These are phyloP conservation scores for Scheffersomyces cryptocercus DNA, from an alignment of 1,139 yeast genomes.

Conservation along the genomic window DNA sequence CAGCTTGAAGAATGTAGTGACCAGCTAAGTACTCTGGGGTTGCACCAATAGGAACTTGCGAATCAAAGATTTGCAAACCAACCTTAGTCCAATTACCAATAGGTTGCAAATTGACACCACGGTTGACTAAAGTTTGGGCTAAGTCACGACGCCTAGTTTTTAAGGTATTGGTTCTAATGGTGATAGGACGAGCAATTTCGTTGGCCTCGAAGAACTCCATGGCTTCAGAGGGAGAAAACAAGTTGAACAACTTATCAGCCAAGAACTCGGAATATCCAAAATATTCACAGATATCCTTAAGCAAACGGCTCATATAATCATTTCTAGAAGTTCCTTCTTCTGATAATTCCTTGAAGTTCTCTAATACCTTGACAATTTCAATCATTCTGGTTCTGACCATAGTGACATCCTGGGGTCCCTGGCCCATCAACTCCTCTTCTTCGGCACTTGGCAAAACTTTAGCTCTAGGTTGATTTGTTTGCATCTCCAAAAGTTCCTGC, in stretches of 20 bases:
- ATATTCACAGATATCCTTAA: slow-evolving; percentile 86
- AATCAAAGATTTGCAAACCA: slow-evolving; percentile 93
- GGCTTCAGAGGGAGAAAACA: slow-evolving; percentile 94
- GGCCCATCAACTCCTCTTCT: slow-evolving; percentile 53
- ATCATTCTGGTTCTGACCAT: slow-evolving; percentile 90
- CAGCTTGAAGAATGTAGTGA: slow-evolving; percentile 96
- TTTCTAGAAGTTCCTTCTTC: slow-evolving; percentile 86
- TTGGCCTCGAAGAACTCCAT: slow-evolving; percentile 98
- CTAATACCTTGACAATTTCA: slow-evolving; percentile 93
- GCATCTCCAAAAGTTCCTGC: slow-evolving; percentile 64
- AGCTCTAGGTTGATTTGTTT: slow-evolving; percentile 68
- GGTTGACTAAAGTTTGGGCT: slow-evolving; percentile 90
- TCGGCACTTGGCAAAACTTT: slow-evolving; percentile 62
- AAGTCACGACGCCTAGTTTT: slow-evolving; percentile 94
- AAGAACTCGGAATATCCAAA: slow-evolving; percentile 95
- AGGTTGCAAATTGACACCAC: slow-evolving; percentile 97
- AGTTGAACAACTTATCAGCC: slow-evolving; percentile 88
- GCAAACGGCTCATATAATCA: slow-evolving; percentile 74
- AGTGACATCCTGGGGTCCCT: slow-evolving; percentile 72
- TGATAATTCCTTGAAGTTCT: slow-evolving; percentile 80
- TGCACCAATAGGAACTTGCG: slow-evolving; percentile 99
- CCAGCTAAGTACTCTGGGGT: slow-evolving; percentile 99
- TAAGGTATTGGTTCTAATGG: slow-evolving; percentile 94
- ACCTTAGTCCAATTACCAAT: slow-evolving; percentile 98
- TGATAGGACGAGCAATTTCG: slow-evolving; percentile 94